Conservation (phyloP, 1,139 yeast genomes). For the Waltiozyma sp. region DNA sequence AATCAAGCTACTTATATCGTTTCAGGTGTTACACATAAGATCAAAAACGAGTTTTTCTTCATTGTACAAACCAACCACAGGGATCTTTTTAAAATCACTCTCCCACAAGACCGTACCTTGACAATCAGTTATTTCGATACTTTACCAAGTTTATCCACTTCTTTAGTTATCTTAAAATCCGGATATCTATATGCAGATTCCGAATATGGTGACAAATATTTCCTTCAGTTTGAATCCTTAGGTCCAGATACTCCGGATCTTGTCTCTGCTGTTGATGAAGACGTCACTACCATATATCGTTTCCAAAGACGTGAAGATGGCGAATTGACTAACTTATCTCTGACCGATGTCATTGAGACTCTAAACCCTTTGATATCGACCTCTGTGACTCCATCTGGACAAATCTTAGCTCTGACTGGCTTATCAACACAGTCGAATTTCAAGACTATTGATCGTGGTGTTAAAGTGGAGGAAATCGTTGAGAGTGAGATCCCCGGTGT, state of each 20-base stretch:
- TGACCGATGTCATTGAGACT: constrained; percentile 41
- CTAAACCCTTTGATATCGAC: constrained; percentile 51
- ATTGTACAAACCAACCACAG: constrained; percentile 64
- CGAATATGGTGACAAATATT: constrained; percentile 47
- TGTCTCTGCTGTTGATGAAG: neutral
- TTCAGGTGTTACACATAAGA: constrained; percentile 50
- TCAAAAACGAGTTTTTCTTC: constrained; percentile 56
- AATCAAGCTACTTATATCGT: constrained; percentile 29
- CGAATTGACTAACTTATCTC: constrained; percentile 44
- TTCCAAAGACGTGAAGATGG: constrained; percentile 26
- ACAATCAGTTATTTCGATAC: constrained; percentile 67
- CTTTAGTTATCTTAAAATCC: constrained; percentile 52
- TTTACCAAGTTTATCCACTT: constrained; percentile 39
- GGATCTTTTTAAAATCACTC: constrained; percentile 61
- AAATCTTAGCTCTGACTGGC: constrained; percentile 22
- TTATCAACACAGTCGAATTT: constrained; percentile 26
- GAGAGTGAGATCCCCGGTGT: constrained; percentile 60
- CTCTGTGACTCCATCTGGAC: constrained; percentile 25
- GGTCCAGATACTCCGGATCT: constrained; percentile 40
- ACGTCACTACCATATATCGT: neutral
- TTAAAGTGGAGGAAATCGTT: constrained; percentile 51
- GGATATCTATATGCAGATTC: constrained; percentile 69
- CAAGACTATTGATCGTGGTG: constrained; percentile 46
- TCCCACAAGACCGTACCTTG: constrained; percentile 34
- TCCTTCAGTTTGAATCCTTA: constrained; percentile 69